Evolutionary conservation across 768 basidiomycete species (phyloP).

Genomic region (Pleurotus platypus): DNA sequence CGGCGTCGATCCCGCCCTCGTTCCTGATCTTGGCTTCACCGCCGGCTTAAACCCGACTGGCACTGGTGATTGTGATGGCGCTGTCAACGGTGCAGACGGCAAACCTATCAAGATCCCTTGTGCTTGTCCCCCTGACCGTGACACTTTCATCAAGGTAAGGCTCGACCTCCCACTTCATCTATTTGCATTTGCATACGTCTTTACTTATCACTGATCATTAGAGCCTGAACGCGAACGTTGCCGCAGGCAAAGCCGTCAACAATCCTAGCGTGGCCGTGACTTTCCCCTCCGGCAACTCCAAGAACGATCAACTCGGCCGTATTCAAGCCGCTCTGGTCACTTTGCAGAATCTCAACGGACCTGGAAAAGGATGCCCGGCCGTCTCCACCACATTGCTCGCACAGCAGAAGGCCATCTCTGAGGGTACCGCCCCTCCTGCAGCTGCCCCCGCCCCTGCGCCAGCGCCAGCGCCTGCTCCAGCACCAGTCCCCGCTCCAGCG

Average conservation of each 20-base stretch:
- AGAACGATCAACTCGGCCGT: constrained; percentile 48
- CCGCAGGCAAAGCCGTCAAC: constrained; percentile 60
- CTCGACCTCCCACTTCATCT: too few species aligned
- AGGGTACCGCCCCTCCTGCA: constrained; percentile 16
- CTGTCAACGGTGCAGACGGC: constrained; percentile 48
- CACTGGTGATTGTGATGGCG: constrained; percentile 54
- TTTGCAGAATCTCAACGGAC: constrained; percentile 69
- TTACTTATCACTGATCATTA: constrained; percentile 8
- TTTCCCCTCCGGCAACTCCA: constrained; percentile 62
- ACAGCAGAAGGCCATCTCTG: constrained; percentile 32
- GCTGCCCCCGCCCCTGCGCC: constrained; percentile 13
- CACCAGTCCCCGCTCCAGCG: constrained; percentile 10
- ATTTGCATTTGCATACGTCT: too few species aligned
- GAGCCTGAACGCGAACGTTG: constrained; percentile 52
- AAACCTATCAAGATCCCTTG: constrained; percentile 60
- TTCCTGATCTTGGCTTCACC: constrained; percentile 55
- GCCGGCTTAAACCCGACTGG: constrained; percentile 62
- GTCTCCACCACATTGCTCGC: constrained; percentile 59
- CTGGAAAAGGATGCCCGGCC: constrained; percentile 66
- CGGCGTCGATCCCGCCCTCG: constrained; percentile 40
- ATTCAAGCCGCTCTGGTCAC: constrained; percentile 60
- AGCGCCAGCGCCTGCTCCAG: constrained; percentile 4
- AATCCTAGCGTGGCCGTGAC: constrained; percentile 56
- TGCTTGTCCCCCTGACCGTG: constrained; percentile 56
- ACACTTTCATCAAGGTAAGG: constrained; percentile 46